These are phyloP conservation scores for Hygrophorus pudorinus DNA, from an alignment of 768 basidiomycete species.

Conservation along the genomic window DNA sequence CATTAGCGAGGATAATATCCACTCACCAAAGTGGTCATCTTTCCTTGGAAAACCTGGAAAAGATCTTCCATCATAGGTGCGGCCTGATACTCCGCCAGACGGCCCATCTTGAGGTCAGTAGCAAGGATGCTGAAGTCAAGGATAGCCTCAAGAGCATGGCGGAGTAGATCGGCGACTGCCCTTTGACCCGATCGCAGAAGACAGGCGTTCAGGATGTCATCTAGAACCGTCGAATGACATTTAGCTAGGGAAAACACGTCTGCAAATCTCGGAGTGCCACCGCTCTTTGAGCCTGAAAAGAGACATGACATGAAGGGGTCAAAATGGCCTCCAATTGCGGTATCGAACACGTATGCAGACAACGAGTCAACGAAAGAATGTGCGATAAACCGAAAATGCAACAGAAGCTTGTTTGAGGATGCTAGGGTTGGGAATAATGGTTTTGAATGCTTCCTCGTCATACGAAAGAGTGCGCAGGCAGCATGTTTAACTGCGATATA, in stretches of 20 bases:
- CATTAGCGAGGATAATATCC: background rate
- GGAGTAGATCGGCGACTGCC: conserved; percentile 53
- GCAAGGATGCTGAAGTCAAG: conserved; percentile 59
- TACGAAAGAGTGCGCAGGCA: conserved; percentile 52
- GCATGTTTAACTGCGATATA: conserved; percentile 54
- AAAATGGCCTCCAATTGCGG: conserved; percentile 73
- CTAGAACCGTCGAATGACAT: conserved; percentile 57
- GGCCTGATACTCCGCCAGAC: conserved; percentile 58
- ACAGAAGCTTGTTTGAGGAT: conserved; percentile 40
- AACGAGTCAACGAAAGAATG: conserved; percentile 63
- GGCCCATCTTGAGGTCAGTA: conserved; percentile 45
- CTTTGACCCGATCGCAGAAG: conserved; percentile 61
- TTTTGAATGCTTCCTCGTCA: conserved; percentile 33
- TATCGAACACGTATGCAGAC: conserved; percentile 65
- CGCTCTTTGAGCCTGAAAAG: conserved; percentile 14
- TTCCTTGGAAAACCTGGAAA: conserved; percentile 40
- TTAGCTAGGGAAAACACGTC: conserved; percentile 68
- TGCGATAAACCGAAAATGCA: conserved; percentile 65
- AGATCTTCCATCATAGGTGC: conserved; percentile 44
- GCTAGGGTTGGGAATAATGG: conserved; percentile 53
- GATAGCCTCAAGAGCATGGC: conserved; percentile 51
- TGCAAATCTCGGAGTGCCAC: conserved; percentile 28
- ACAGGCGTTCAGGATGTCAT: conserved; percentile 70
- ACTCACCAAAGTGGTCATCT: conserved; percentile 51
- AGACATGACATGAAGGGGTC: conserved; percentile 50